Conservation (phyloP, 371 early-diverging fungal species). For the Haplosporangium sp. region DNA sequence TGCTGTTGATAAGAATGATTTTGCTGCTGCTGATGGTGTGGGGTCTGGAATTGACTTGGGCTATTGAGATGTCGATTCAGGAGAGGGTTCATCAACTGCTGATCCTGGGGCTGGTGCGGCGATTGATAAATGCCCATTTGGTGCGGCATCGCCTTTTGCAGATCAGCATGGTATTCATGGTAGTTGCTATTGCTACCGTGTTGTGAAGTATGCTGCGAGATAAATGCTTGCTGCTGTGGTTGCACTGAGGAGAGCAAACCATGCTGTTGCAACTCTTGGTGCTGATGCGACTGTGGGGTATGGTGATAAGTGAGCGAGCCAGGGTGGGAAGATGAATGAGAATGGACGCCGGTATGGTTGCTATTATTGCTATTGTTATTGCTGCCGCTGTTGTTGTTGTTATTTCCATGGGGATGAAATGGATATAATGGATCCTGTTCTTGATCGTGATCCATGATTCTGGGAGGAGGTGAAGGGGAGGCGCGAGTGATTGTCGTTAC, state of each 20-base stretch:
- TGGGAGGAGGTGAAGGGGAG: slow-evolving; percentile 5
- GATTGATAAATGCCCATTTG: slow-evolving; percentile 46
- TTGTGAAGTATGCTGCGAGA: slow-evolving; percentile 19
- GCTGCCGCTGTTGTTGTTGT: slow-evolving; percentile 1
- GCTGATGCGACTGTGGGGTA: background rate
- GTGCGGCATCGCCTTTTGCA: slow-evolving; percentile 36
- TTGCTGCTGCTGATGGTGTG: slow-evolving; percentile 26
- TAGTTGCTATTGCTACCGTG: slow-evolving; percentile 12
- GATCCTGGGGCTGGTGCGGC: slow-evolving; percentile 30
- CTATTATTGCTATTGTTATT: background rate
- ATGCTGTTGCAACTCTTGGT: slow-evolving; percentile 10
- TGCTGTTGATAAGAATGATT: slow-evolving; percentile 17
- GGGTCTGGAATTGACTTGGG: slow-evolving; percentile 24
- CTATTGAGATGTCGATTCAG: slow-evolving; percentile 31
- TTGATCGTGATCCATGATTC: slow-evolving; percentile 23
- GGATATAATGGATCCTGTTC: slow-evolving; percentile 17
- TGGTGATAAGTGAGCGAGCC: slow-evolving; percentile 1
- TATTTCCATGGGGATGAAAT: slow-evolving; percentile 13
- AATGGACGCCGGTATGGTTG: background rate
- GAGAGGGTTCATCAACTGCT: slow-evolving; percentile 29
- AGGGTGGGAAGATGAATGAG: background rate
- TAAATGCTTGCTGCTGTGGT: slow-evolving; percentile 17
- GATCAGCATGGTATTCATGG: slow-evolving; percentile 27
- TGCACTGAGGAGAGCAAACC: slow-evolving; percentile 8
- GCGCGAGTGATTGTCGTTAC: slow-evolving; percentile 5